Conservation (phyloP, 2,329 filamentous ascomycete genomes). For the Aspergillus intermedius region DNA sequence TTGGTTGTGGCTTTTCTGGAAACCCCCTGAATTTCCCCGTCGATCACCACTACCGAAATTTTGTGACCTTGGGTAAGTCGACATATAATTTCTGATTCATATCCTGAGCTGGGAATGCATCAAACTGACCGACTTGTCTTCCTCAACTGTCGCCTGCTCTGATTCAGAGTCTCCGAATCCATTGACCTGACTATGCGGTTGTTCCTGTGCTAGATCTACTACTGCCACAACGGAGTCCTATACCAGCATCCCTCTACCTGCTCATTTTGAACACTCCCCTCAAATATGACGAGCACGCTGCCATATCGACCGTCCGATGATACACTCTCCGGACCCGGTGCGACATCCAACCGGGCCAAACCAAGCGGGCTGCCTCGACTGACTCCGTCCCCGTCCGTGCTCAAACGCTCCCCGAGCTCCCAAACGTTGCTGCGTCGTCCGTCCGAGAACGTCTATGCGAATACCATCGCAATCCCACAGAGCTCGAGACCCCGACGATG, state of each 20-base stretch:
- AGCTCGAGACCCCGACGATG: constrained; percentile 50
- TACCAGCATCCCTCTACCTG: constrained; percentile 9
- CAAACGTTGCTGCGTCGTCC: constrained; percentile 30
- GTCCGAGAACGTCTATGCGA: constrained; percentile 20
- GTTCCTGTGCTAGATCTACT: constrained; percentile 1
- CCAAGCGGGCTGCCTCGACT: constrained; percentile 48
- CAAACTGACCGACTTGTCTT: background rate
- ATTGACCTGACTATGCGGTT: constrained; percentile 1
- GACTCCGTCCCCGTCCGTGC: constrained; percentile 56
- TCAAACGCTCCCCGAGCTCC: constrained; percentile 46
- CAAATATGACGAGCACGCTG: constrained; percentile 31
- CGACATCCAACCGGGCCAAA: constrained; percentile 31
- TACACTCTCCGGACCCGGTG: constrained; percentile 46
- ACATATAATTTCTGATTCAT: background rate
- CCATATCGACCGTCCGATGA: constrained; percentile 37
- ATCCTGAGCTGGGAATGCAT: background rate
- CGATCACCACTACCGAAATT: constrained; percentile 1
- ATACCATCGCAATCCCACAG: background rate
- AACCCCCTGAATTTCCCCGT: constrained; percentile 8
- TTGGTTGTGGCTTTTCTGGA: constrained; percentile 2
- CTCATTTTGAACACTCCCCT: constrained; percentile 7
- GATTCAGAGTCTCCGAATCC: background rate
- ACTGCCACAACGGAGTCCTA: background rate
- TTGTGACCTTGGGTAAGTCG: background rate
- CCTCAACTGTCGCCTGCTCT: background rate